Percentiles rank a stretch among this genome's conserved stretches.
Conservation (phyloP, 371 early-diverging fungal species). For the Rhizopus delemar region DNA sequence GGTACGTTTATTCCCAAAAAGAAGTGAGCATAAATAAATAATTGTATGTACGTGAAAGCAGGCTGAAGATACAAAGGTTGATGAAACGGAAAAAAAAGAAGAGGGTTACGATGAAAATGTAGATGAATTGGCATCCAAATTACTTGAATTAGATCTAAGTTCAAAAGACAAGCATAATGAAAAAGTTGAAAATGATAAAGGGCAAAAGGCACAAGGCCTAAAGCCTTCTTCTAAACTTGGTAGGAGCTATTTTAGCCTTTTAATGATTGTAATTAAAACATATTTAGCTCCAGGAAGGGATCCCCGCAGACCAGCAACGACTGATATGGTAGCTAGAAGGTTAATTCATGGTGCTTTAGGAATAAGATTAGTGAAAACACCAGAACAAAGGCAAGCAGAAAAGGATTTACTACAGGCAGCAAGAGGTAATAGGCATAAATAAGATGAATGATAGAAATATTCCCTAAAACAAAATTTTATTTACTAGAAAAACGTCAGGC, state of each 20-base stretch:
- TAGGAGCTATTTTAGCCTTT: too few relatives aligned
- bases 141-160: background rate
- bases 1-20: too few relatives aligned
- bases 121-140: background rate
- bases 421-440: conserved; percentile 28
- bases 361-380: conserved; percentile 38
- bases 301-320: conserved; percentile 49
- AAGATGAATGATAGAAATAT: background rate
- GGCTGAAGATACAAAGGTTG: too few relatives aligned
- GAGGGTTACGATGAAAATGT: background rate
- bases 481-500: conserved; percentile 27
- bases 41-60: too few relatives aligned
- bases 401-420: conserved; percentile 27
- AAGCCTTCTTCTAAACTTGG: conserved; percentile 1
- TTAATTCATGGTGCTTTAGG: conserved; percentile 55
- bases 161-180: background rate
- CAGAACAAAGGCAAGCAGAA: conserved; percentile 49
- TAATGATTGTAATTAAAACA: background rate
- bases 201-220: conserved; percentile 13
- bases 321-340: conserved; percentile 55
- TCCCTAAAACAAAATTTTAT: background rate
- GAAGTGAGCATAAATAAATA: too few relatives aligned
- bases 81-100: too few relatives aligned
- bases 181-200: conserved; percentile 8
- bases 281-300: conserved; percentile 20